Evolutionary conservation across 1,284 basidiomycete genomes (phyloP), one percentile per base, ranked within the genome.

Genomic region (Cutaneotrichosporon daszewskae): DNA sequence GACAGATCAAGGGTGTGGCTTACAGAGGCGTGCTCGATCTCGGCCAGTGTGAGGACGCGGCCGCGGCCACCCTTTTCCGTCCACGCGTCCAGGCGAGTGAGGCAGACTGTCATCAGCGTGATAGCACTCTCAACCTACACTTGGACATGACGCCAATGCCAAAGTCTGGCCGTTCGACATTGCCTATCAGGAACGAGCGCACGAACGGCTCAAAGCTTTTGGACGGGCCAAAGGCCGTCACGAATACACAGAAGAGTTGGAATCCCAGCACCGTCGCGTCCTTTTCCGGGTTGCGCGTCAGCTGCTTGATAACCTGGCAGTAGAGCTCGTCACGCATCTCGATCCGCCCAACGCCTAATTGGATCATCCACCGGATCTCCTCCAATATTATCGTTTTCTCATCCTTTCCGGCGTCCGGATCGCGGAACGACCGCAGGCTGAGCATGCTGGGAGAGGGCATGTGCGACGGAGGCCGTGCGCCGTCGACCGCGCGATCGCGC

Each of bases 251-350:
- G 26, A 94, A 73, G 34, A 94, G 72, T 62, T 94, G 90, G 85
- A 89, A 94, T 22, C 89, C 90, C 56, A 83, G 83, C 71, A 91
- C 88, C 25, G 81, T 67, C 56, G 85, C 84, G 59, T 90, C 86
- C 79, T 81, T 74, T 64, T 77, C 83, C 4, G 87, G 82, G 64
- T 94, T 94, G 34, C 77, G 78, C 3, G 78, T 87, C 16, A 94
- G 71, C 70, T 94, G 90, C 66, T 94, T 94, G 78, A 92, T 83
- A 24, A 88, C 58, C 58, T 94, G 90, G 57, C 86, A 90, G 58
- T 87, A 95, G 37, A 91, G 83, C 72, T 94, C 90, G 66, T 95
- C 90, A 49, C 90, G 73, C 58, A 94, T 74, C 69, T 91, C 87
- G 7, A 83, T 81, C 44, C 85, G 79, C 2, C 76, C 70, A 26